Base-by-base conservation (phyloP, 2,329 filamentous ascomycete genomes). In the Diaporthe eres region DNA sequence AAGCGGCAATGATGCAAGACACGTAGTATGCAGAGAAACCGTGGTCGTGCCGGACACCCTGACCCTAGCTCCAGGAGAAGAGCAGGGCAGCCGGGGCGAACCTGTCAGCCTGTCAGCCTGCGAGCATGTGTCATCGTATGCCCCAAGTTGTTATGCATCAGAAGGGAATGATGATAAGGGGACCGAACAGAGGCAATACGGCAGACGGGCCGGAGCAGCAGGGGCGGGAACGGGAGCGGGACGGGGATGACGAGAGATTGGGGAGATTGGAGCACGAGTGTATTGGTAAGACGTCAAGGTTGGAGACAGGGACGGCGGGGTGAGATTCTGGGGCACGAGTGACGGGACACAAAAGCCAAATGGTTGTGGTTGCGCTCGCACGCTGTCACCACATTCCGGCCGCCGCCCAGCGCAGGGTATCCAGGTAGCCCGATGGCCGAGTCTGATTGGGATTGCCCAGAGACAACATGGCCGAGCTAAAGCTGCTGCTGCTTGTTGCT, bases 131-230 rank as follows among this genome's bases (percentile, higher is more conserved):
- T 10, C 28, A 47, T 37, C 19, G 22, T 51, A 31, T 49, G 42
- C 25, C 39, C 15, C 39, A 7, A 10, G 8, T 9, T 19, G 22
- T 63, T 42, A 39, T 22, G 7, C 39, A 19, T 8, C 25, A 65
- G 22, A 47, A 4, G 60, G n/a, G 17, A 6, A 31, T 39, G 37
- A 39, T 39, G 12, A 39, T 22, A 42, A 17, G 19, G 10, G 28
- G 4, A 37, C 44, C 22, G 55, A 53, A 17, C 42, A 58, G 44
- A 53, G n/a, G 37, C 28, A 34, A 42, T 25, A 61, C 58, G 17
- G 58, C 71, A 73, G 47, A 61, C 71, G 71, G 71, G 58, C 47
- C 57, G 47, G 71, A 39, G 25, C 71, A 55, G 58, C 37, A 73
- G 49, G 58, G 47, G 58, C 71, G 47, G 58, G 42, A 55, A 22